Conservation (phyloP, 768 basidiomycete species). For the Grammothele lineata region DNA sequence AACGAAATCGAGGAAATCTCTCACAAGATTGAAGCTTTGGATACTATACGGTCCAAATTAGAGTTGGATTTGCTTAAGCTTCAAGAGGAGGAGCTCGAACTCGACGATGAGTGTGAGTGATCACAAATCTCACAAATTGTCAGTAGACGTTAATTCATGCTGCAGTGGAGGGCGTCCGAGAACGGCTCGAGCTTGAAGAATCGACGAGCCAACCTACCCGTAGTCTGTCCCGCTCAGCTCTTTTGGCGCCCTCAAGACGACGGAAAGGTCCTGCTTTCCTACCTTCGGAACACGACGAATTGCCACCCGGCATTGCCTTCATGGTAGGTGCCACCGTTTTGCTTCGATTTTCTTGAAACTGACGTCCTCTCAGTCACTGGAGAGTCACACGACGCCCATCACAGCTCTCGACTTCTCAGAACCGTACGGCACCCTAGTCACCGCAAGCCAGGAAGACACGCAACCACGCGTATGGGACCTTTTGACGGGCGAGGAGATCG, state of each 20-base stretch:
- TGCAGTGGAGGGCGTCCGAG: slow-evolving; percentile 84
- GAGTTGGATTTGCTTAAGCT: slow-evolving; percentile 80
- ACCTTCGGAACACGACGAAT: slow-evolving; percentile 94
- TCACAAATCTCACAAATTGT: slow-evolving; percentile 4
- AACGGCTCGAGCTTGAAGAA: slow-evolving; percentile 74
- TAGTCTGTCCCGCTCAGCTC: slow-evolving; percentile 30
- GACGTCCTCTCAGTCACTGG: slow-evolving; percentile 60
- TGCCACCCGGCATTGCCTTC: slow-evolving; percentile 93
- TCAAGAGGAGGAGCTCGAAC: slow-evolving; percentile 92
- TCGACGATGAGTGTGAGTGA: slow-evolving; percentile 90
- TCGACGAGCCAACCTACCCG: slow-evolving; percentile 29
- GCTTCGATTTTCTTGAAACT: slow-evolving; percentile 4
- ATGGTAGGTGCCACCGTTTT: slow-evolving; percentile 57
- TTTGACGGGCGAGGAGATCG: slow-evolving; percentile 82
- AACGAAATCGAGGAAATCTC: slow-evolving; percentile 88
- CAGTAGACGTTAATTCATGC: background rate
- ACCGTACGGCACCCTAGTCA: slow-evolving; percentile 92
- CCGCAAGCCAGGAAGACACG: slow-evolving; percentile 79
- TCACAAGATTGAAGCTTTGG: slow-evolving; percentile 82
- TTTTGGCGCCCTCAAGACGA: slow-evolving; percentile 57
- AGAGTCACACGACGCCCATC: slow-evolving; percentile 76
- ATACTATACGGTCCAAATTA: slow-evolving; percentile 72
- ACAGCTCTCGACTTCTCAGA: slow-evolving; percentile 93
- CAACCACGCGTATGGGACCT: slow-evolving; percentile 95
- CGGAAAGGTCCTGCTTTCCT: slow-evolving; percentile 90